Conservation (phyloP, 306 rosid species). For the Trifolium subterraneum region DNA sequence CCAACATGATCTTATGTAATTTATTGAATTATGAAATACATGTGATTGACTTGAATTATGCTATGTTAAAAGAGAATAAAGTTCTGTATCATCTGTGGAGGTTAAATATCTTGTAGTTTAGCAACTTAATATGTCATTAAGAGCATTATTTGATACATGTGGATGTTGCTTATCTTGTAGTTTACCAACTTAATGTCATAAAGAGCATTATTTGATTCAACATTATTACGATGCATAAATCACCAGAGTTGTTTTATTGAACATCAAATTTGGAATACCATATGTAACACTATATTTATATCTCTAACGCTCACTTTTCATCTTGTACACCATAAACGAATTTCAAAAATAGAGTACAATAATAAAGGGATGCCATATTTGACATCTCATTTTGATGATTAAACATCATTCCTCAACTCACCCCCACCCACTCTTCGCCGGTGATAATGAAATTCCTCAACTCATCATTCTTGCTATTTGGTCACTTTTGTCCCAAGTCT, state of each 20-base stretch:
- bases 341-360: not conserved
- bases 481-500: not conserved
- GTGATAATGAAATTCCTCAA: not conserved
- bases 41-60: not conserved
- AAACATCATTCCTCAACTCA: not conserved
- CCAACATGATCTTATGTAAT: conserved; percentile 5
- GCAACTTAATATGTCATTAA: not conserved
- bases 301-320: not conserved
- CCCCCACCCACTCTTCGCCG: not conserved
- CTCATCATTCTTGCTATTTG: no score
- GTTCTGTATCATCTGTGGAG: not conserved
- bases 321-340: not conserved
- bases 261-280: not conserved
- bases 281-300: not conserved
- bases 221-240: not conserved
- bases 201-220: not conserved
- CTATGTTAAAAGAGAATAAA: not conserved
- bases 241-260: not conserved
- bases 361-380: not conserved
- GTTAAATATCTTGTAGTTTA: not conserved
- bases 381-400: not conserved
- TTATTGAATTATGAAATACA: not conserved
- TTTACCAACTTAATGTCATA: not conserved
- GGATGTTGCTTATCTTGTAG: not conserved
- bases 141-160: not conserved